Conservation (phyloP, 352 stramenopile species). For the Pythium guiyangense region DNA sequence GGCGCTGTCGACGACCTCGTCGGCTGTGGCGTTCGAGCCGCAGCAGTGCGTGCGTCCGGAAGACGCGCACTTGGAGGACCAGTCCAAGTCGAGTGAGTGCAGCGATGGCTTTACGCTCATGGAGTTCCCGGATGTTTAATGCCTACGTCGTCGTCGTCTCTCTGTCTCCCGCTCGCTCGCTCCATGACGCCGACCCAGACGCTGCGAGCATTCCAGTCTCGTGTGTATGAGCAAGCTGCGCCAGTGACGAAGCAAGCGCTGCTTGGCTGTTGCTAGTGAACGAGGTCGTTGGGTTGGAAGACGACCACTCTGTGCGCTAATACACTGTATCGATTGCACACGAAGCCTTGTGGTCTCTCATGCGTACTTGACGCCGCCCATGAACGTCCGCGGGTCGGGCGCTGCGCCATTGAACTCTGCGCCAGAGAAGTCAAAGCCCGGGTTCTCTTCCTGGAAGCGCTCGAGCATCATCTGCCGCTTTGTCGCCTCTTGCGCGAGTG, state of each 20-base stretch:
- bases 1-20: constrained; percentile 5
- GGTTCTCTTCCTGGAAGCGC: constrained; percentile 97
- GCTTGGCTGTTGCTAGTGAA: too few species aligned
- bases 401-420: too few species aligned
- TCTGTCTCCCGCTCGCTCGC: neutral
- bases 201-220: neutral
- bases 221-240: too few species aligned
- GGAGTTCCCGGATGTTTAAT: constrained; percentile 61
- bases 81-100: constrained; percentile 76
- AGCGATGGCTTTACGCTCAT: constrained; percentile 77
- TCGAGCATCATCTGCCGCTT: constrained; percentile 97
- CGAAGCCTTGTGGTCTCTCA: constrained; percentile 15
- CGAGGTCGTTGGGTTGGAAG: too few species aligned
- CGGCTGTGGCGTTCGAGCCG: constrained; percentile 5
- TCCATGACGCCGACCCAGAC: neutral
- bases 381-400: too few species aligned
- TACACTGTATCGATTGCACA: neutral
- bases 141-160: constrained; percentile 13
- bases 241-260: too few species aligned
- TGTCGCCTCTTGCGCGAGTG: constrained; percentile 90
- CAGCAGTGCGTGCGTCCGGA: constrained; percentile 13
- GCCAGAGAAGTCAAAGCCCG: constrained; percentile 99
- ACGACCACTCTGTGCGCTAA: too few species aligned
- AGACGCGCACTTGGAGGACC: constrained; percentile 43
- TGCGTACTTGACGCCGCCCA: too few species aligned